Percentiles rank a stretch among this genome's conserved stretches.
These are phyloP conservation scores for Amanita brunnescens DNA, from an alignment of 768 basidiomycete species.

Conservation along the genomic window DNA sequence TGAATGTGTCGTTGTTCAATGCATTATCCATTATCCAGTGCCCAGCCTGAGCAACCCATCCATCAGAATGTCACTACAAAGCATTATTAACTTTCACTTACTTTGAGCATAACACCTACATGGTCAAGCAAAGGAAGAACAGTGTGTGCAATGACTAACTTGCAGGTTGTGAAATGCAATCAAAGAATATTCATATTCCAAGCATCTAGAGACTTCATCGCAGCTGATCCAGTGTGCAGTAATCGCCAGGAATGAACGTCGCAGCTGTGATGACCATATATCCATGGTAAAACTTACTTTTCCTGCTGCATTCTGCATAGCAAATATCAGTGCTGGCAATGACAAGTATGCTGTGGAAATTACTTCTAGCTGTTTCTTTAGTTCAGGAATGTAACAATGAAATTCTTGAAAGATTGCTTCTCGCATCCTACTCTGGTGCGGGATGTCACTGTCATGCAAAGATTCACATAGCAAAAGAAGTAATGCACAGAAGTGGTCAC, in stretches of 20 bases:
- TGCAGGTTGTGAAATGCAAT: neutral
- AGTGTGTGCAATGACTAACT: neutral
- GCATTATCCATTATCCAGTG: neutral
- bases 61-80: neutral
- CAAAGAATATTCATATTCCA: neutral
- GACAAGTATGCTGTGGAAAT: neutral
- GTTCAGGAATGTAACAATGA: neutral
- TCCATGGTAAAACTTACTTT: neutral
- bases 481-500: neutral
- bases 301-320: neutral
- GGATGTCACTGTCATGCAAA: neutral
- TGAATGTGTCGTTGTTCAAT: neutral
- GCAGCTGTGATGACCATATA: neutral
- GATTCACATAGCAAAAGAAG: neutral
- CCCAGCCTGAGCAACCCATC: neutral
- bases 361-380: neutral
- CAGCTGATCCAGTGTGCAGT: slow-evolving; percentile 1
- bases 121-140: neutral
- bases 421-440: neutral
- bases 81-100: neutral
- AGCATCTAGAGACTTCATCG: neutral
- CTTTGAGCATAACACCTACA: neutral
- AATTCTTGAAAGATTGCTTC: neutral
- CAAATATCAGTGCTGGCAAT: neutral
- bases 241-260: neutral